Evolutionary conservation across 306 rosid species (phyloP), one percentile per base, ranked within the genome.

Genomic region (barrel medic (Medicago truncatula)): DNA sequence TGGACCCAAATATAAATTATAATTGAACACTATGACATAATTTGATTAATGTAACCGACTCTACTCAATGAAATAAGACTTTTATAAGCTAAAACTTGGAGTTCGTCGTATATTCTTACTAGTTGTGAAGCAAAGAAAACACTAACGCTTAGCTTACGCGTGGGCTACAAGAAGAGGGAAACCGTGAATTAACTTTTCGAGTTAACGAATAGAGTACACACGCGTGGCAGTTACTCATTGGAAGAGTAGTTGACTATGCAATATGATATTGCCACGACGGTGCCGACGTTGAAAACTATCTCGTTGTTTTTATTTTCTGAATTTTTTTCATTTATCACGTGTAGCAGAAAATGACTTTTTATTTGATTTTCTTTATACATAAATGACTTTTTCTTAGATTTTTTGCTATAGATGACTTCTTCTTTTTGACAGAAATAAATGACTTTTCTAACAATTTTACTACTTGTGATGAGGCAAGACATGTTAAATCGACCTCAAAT

Each of bases 191-290:
- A 2, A 28, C 34, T 5, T 12, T 16, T 16, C 0, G 2, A 9
- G 9, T 49, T 34, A 3, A n/a, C 15, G 2, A 40, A 21, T 67
- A 7, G 2, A n/a, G 7, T 18, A 28, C 63, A 11, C 11, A 25
- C 59, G 76, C 58, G 60, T 53, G 82, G 3, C 11, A 6, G 3
- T 7, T 14, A 0, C 0, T 36, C 0, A 50, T 17, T 72, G 74
- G 52, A 12, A 0, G 0, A 1, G 4, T 3, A 15, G 47, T 34
- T 60, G 71, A 76, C 18, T 15, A 0, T 3, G 3, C 56, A 58
- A 59, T 73, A 67, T 8, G 46, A 73, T 70, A 57, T 38, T 39
- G 75, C 72, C 71, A 72, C 82, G 76, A 2, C 58, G 87, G 74
- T 60, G 79, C 70, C 82, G 76, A 9, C 76, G 7, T 4, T 6